A percentile compares a stretch with the other conserved stretches of the same genome.
Conservation (phyloP, 495 filamentous ascomycete genomes). For the Cudoniella acicularis region DNA sequence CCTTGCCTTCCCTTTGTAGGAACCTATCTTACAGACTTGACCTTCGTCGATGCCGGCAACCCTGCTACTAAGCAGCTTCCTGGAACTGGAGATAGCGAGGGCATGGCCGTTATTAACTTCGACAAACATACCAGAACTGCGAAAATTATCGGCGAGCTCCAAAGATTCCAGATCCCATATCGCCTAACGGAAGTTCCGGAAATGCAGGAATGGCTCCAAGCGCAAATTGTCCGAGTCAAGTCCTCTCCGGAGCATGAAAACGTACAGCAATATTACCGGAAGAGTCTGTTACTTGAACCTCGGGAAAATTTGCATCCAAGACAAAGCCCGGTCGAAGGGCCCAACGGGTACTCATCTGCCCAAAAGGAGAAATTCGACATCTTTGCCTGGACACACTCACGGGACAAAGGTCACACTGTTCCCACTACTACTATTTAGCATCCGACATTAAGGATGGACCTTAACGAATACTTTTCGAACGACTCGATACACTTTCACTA, state of each 20-base stretch:
- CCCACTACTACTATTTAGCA: conserved; percentile 12
- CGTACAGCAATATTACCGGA: conserved; percentile 80
- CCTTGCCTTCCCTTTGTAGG: conserved; percentile 97
- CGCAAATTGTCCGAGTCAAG: conserved; percentile 76
- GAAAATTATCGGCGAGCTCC: conserved; percentile 90
- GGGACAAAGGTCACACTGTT: conserved; percentile 32
- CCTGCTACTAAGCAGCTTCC: conserved; percentile 66
- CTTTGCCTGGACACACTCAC: conserved; percentile 50
- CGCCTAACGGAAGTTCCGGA: conserved; percentile 80
- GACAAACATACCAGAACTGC: conserved; percentile 96
- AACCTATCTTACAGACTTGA: conserved; percentile 86
- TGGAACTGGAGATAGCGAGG: conserved; percentile 42
- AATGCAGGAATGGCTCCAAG: conserved; percentile 90
- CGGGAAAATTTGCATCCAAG: conserved; percentile 53
- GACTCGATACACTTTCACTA: conserved; percentile 1
- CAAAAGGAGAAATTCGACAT: conserved; percentile 52
- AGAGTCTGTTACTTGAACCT: conserved; percentile 85
- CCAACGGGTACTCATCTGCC: conserved; percentile 12
- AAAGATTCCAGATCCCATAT: conserved; percentile 97
- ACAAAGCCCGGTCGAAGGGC: conserved; percentile 49
- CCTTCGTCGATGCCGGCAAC: conserved; percentile 91
- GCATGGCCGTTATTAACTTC: conserved; percentile 88
- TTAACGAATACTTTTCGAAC: conserved; percentile 2
- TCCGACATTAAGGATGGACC: neutral
- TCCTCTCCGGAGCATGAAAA: conserved; percentile 69